Percentiles rank a stretch among this genome's conserved stretches.
Evolutionary conservation across 306 rosid genomes (phyloP).

Genomic region (Sicyos baderoa): DNA sequence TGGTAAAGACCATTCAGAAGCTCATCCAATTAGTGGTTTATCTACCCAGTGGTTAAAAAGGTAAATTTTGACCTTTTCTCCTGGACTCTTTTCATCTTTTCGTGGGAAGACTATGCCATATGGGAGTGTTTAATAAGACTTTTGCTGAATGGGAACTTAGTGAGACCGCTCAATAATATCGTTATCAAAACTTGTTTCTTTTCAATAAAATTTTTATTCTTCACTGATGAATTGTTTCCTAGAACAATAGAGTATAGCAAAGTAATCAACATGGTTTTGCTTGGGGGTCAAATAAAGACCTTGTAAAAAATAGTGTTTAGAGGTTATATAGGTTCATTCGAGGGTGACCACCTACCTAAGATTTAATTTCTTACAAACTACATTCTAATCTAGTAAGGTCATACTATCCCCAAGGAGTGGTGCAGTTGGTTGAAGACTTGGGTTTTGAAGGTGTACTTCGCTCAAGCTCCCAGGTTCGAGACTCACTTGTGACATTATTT

Average conservation of each 20-base stretch:
- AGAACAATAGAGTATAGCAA: neutral
- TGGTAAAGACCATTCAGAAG: slow-evolving; percentile 49
- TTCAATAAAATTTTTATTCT: neutral
- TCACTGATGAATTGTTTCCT: neutral
- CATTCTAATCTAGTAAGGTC: too few species aligned
- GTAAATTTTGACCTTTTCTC: slow-evolving; percentile 25
- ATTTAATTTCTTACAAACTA: too few species aligned
- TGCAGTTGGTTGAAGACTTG: too few species aligned
- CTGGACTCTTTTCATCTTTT: neutral
- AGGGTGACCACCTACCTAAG: too few species aligned
- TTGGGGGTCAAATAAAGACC: too few species aligned
- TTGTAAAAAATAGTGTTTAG: too few species aligned
- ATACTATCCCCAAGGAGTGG: too few species aligned
- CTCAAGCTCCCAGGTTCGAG: too few species aligned
- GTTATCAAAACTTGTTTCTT: neutral
- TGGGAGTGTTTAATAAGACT: neutral
- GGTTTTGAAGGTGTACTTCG: too few species aligned
- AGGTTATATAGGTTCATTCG: too few species aligned
- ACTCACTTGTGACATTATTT: too few species aligned
- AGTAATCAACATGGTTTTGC: too few species aligned
- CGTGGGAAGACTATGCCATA: neutral
- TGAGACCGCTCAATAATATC: slow-evolving; percentile 2
- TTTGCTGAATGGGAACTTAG: neutral
- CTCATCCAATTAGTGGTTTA: slow-evolving; percentile 50
- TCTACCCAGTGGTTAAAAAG: slow-evolving; percentile 72